phyloP scores from a whole-genome alignment of 228 moss, liverwort and hornwort genomes.

The Sphagnum magellanicum region DNA sequence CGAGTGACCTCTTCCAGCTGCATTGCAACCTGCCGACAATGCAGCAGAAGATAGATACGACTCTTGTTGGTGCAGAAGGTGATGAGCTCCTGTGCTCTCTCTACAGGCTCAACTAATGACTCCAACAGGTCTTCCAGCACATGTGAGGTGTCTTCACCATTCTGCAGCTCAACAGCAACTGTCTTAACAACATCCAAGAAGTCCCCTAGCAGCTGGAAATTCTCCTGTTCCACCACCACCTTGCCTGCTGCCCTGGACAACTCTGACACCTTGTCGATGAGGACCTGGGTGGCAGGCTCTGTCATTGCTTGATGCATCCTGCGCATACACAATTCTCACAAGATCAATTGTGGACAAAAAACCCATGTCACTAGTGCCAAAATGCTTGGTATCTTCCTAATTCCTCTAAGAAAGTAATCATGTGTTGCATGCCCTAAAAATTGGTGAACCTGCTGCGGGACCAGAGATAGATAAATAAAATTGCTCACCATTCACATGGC shows the following conservation, averaged over 20 bases:
- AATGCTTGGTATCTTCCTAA: too few species aligned
- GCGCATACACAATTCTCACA: background rate
- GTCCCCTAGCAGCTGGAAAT: constrained; percentile 33
- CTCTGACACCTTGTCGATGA: constrained; percentile 29
- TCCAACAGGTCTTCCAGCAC: constrained; percentile 33
- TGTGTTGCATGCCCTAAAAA: too few species aligned
- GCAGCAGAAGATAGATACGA: constrained; percentile 46
- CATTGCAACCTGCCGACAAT: constrained; percentile 43
- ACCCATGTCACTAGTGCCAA: too few species aligned
- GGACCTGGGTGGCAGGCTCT: constrained; percentile 27
- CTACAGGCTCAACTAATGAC: constrained; percentile 21
- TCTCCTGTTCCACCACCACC: constrained; percentile 46
- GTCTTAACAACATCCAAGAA: constrained; percentile 28
- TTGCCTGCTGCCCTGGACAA: constrained; percentile 27
- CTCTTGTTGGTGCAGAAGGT: constrained; percentile 49
- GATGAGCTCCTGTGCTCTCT: constrained; percentile 38
- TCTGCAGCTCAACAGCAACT: constrained; percentile 37
- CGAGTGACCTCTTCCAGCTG: constrained; percentile 43
- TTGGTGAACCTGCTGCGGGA: too few species aligned
- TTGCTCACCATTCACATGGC: too few species aligned
- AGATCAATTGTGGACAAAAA: too few species aligned
- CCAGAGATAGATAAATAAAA: too few species aligned
- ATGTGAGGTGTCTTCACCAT: constrained; percentile 29
- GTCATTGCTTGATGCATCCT: constrained; percentile 13
- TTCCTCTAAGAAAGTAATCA: too few species aligned